Percentiles rank a stretch among this genome's conserved stretches.
phyloP scores from a whole-genome alignment of 495 filamentous ascomycete genomes.

The Aspergillus homomorphus region DNA sequence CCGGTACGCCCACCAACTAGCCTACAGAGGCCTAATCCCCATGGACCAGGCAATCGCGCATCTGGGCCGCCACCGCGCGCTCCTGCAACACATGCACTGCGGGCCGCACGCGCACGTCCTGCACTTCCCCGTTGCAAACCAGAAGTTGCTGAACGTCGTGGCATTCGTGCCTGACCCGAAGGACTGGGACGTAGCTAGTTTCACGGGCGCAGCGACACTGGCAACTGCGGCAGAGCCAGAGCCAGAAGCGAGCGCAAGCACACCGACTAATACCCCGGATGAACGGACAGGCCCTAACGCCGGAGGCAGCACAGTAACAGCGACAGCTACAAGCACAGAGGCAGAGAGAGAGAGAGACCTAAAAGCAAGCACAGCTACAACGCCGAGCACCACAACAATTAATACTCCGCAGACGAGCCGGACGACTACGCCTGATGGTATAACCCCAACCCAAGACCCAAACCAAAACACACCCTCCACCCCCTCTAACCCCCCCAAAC shows the following conservation, averaged over 20 bases:
- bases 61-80: slow-evolving; percentile 40
- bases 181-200: slow-evolving; percentile 28
- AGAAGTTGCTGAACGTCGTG: slow-evolving; percentile 45
- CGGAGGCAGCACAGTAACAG: too few species aligned
- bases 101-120: slow-evolving; percentile 45
- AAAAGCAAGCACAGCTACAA: too few species aligned
- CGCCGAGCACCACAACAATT: neutral
- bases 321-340: too few species aligned
- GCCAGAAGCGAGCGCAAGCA: too few species aligned
- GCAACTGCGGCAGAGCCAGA: too few species aligned
- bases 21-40: slow-evolving; percentile 53
- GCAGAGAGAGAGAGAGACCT: too few species aligned
- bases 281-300: too few species aligned
- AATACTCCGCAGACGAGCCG: neutral
- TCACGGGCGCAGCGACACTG: slow-evolving; percentile 4
- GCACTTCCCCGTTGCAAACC: slow-evolving; percentile 40
- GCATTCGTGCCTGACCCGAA: slow-evolving; percentile 40
- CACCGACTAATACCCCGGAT: too few species aligned
- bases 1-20: slow-evolving; percentile 50
- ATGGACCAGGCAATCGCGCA: slow-evolving; percentile 38
- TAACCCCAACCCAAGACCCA: slow-evolving; percentile 15
- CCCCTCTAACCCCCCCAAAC: too few species aligned
- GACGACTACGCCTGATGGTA: neutral
- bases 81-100: slow-evolving; percentile 41
- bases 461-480: neutral